Percentiles rank a stretch among this genome's conserved stretches.
Conservation (phyloP, 2,329 filamentous ascomycete species). For the Stylonectria norvegica region DNA sequence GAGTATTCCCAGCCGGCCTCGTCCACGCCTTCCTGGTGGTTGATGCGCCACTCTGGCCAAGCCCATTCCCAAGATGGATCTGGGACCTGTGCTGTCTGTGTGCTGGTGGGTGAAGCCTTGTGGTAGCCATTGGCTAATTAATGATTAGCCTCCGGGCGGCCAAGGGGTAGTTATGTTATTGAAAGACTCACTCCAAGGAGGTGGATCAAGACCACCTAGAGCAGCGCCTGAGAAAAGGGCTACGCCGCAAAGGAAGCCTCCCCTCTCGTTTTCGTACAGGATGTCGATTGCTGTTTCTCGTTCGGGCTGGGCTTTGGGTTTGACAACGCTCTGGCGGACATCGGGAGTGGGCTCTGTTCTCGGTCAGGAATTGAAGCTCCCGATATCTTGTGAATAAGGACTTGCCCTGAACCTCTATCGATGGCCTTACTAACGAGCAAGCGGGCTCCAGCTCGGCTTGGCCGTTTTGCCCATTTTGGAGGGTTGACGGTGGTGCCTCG, state of each 20-base stretch:
- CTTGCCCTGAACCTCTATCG: slow-evolving; percentile 34
- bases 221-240: slow-evolving; percentile 86
- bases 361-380: slow-evolving; percentile 8
- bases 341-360: slow-evolving; percentile 30
- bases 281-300: slow-evolving; percentile 70
- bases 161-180: neutral
- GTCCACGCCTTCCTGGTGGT: slow-evolving; percentile 71
- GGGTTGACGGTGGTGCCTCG: slow-evolving; percentile 3
- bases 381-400: neutral
- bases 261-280: slow-evolving; percentile 93
- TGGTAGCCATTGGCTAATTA: slow-evolving; percentile 57
- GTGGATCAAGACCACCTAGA: slow-evolving; percentile 79
- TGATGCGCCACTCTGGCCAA: slow-evolving; percentile 62
- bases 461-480: slow-evolving; percentile 1
- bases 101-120: slow-evolving; percentile 60
- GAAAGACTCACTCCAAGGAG: slow-evolving; percentile 65
- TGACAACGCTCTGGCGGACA: slow-evolving; percentile 27
- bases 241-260: slow-evolving; percentile 82
- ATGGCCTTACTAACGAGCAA: slow-evolving; percentile 26
- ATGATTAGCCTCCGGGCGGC: slow-evolving; percentile 4
- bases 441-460: neutral
- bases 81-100: slow-evolving; percentile 84
- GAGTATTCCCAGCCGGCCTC: slow-evolving; percentile 96
- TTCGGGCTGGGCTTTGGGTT: slow-evolving; percentile 34
- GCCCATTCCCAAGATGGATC: slow-evolving; percentile 95